phyloP scores from a whole-genome alignment of 2,329 filamentous ascomycete genomes.

The Neopestalotiopsis sp. region DNA sequence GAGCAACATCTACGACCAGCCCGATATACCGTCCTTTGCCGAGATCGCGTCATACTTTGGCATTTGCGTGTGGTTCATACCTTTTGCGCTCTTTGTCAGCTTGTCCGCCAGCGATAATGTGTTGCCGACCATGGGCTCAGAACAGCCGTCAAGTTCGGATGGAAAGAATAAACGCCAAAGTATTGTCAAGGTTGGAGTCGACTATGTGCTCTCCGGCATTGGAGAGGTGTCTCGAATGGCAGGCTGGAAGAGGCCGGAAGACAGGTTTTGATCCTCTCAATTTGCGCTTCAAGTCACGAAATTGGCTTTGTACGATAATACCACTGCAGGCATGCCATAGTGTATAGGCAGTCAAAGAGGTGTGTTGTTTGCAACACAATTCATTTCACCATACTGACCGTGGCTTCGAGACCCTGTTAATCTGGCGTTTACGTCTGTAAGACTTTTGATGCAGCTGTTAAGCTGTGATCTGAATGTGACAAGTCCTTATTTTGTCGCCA shows the following conservation, averaged over 20 bases:
- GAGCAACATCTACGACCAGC: conserved; percentile 67
- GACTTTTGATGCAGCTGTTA: background rate
- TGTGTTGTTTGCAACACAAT: background rate
- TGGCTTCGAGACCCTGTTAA: background rate
- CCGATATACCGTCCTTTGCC: conserved; percentile 79
- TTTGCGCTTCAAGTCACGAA: conserved; percentile 17
- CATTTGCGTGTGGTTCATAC: conserved; percentile 94
- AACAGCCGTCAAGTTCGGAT: conserved; percentile 56
- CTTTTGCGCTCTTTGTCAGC: conserved; percentile 93
- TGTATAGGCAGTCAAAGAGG: conserved; percentile 6
- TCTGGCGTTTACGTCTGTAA: background rate
- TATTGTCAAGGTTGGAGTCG: conserved; percentile 70
- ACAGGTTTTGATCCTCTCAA: conserved; percentile 37
- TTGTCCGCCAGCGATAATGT: conserved; percentile 95
- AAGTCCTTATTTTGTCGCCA: background rate
- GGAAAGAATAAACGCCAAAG: conserved; percentile 63
- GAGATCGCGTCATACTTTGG: conserved; percentile 97
- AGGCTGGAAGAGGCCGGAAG: conserved; percentile 47
- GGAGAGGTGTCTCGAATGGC: conserved; percentile 48
- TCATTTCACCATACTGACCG: background rate
- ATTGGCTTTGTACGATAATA: conserved; percentile 19
- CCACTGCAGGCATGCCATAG: background rate
- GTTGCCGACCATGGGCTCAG: conserved; percentile 86
- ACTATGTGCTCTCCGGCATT: conserved; percentile 59
- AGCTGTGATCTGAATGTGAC: background rate